Conservation (phyloP, 371 early-diverging fungal species). For the Gilbertella persicaria region DNA sequence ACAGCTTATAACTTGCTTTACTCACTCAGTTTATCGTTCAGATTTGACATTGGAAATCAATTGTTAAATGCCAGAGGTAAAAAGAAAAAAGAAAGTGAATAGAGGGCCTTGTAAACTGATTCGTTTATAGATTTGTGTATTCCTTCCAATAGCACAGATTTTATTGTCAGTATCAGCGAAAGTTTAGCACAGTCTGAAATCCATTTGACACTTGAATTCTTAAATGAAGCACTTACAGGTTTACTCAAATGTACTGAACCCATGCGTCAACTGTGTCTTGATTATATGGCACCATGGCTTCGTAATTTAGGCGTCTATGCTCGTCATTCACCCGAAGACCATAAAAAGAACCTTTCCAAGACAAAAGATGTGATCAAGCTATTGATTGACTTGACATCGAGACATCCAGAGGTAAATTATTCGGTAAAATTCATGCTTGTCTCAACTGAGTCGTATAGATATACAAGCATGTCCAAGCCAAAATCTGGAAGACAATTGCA, state of each 20-base stretch:
- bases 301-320: constrained; percentile 70
- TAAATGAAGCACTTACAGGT: constrained; percentile 84
- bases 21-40: constrained; percentile 76
- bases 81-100: no score
- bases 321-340: constrained; percentile 50
- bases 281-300: constrained; percentile 93
- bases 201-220: constrained; percentile 86
- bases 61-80: constrained; percentile 76
- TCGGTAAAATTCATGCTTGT: not conserved
- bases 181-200: constrained; percentile 75
- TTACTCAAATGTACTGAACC: constrained; percentile 73
- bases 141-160: constrained; percentile 84
- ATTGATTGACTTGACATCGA: constrained; percentile 81
- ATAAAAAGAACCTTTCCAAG: constrained; percentile 56
- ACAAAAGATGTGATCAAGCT: constrained; percentile 72
- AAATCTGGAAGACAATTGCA: constrained; percentile 83
- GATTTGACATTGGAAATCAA: constrained; percentile 81
- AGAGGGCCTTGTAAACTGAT: not conserved
- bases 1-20: constrained; percentile 88
- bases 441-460: constrained; percentile 35
- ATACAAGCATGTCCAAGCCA: constrained; percentile 80
- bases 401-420: constrained; percentile 64
- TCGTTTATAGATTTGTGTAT: constrained; percentile 73
- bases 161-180: constrained; percentile 80
- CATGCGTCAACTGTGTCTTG: constrained; percentile 78